phyloP scores from a whole-genome alignment of 805 yeast species.

The Maudiozyma saulgeensis region DNA sequence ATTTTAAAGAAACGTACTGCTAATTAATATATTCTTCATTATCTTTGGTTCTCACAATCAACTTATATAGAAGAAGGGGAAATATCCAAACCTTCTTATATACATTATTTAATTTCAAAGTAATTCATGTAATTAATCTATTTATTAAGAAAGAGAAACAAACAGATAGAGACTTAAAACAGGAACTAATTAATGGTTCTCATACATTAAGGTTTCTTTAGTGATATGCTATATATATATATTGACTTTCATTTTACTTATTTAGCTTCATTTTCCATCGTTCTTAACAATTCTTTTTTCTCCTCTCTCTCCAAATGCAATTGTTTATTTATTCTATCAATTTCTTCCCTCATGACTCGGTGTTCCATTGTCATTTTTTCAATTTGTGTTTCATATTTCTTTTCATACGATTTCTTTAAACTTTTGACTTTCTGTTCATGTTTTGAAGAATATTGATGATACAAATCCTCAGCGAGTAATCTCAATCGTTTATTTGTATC shows the following conservation, averaged over 20 bases:
- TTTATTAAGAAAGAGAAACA: not conserved
- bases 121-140: not conserved
- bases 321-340: slow-evolving; percentile 41
- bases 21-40: slow-evolving; percentile 32
- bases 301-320: slow-evolving; percentile 46
- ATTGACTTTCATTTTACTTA: not conserved
- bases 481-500: slow-evolving; percentile 48
- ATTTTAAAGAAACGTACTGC: slow-evolving; percentile 51
- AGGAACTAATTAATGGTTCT: not conserved
- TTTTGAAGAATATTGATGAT: slow-evolving; percentile 64
- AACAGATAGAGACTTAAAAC: not conserved
- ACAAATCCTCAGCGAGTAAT: slow-evolving; percentile 58
- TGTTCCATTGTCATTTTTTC: slow-evolving; percentile 36
- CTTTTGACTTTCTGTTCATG: slow-evolving; percentile 64
- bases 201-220: no score
- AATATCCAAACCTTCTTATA: not conserved
- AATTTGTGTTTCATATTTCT: slow-evolving; percentile 40
- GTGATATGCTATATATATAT: not conserved
- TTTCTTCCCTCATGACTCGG: slow-evolving; percentile 39
- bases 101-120: not conserved
- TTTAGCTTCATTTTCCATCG: slow-evolving; percentile 33
- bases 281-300: slow-evolving; percentile 45
- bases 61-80: no score
- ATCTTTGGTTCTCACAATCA: not conserved
- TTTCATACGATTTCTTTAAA: slow-evolving; percentile 49